Percentiles rank a stretch among this genome's conserved stretches.
These are phyloP conservation scores for Leptographium lundbergii DNA, from an alignment of 2,329 filamentous ascomycete species.

Conservation along the genomic window DNA sequence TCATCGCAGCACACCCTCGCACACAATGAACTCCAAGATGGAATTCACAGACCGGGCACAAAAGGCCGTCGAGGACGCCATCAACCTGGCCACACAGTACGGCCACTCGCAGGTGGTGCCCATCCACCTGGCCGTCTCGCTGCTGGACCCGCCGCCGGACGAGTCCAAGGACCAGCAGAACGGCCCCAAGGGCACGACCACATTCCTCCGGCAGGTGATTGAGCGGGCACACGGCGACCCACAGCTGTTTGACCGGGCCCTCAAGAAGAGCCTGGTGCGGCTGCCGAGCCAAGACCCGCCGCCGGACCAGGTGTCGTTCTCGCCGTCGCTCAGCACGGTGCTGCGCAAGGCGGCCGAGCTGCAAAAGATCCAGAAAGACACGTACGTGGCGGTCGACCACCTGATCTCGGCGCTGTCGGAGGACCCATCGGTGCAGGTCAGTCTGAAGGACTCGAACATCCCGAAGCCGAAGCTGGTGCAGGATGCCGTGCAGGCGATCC, in stretches of 20 bases:
- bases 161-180: slow-evolving; percentile 77
- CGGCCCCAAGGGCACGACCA: slow-evolving; percentile 48
- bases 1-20: too few relatives aligned
- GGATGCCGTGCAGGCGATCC: slow-evolving; percentile 79
- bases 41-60: slow-evolving; percentile 91
- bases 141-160: slow-evolving; percentile 64
- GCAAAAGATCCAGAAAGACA: slow-evolving; percentile 96
- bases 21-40: slow-evolving; percentile 59
- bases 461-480: slow-evolving; percentile 86
- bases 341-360: slow-evolving; percentile 76
- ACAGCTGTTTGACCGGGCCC: slow-evolving; percentile 72
- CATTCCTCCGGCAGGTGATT: slow-evolving; percentile 90
- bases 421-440: slow-evolving; percentile 59
- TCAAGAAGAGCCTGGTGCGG: slow-evolving; percentile 86
- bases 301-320: slow-evolving; percentile 74
- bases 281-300: slow-evolving; percentile 90
- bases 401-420: slow-evolving; percentile 77
- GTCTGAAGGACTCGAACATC: slow-evolving; percentile 75
- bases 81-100: slow-evolving; percentile 78
- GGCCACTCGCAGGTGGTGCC: slow-evolving; percentile 83
- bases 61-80: slow-evolving; percentile 80
- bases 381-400: slow-evolving; percentile 88
- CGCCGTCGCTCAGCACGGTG: slow-evolving; percentile 70
- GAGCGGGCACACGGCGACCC: slow-evolving; percentile 89
- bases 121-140: slow-evolving; percentile 73